Conservation (phyloP, 805 yeast species). For the Starmera pachycereana region DNA sequence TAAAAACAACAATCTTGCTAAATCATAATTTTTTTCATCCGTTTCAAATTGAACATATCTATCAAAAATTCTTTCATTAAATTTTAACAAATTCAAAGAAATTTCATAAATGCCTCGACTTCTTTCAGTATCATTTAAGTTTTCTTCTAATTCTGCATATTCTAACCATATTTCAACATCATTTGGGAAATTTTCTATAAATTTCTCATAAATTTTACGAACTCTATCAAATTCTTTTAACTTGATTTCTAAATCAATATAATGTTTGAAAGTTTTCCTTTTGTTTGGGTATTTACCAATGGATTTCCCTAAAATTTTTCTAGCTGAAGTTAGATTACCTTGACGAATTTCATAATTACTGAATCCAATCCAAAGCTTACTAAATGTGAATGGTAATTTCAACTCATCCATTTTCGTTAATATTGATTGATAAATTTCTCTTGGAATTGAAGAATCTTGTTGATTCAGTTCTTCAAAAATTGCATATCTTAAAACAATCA, state of each 20-base stretch:
- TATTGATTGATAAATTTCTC: conserved; percentile 41
- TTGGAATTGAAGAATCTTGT: conserved; percentile 31
- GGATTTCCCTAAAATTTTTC: conserved; percentile 63
- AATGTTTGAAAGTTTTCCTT: conserved; percentile 45
- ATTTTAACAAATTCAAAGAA: conserved; percentile 25
- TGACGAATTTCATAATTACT: conserved; percentile 70
- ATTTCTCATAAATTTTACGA: conserved; percentile 59
- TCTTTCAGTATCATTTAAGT: conserved; percentile 59
- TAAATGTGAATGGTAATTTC: conserved; percentile 45
- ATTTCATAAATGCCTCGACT: conserved; percentile 52
- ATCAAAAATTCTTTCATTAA: conserved; percentile 20
- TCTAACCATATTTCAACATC: conserved; percentile 42
- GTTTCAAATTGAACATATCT: conserved; percentile 48
- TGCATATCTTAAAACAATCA: conserved; percentile 60
- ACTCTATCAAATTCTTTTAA: conserved; percentile 77
- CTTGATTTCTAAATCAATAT: conserved; percentile 56
- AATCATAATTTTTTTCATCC: conserved; percentile 46
- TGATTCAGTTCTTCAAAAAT: conserved; percentile 45
- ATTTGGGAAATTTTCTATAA: conserved; percentile 38
- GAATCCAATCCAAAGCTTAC: conserved; percentile 61
- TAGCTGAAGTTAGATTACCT: conserved; percentile 36
- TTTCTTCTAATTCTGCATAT: conserved; percentile 60
- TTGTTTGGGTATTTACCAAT: conserved; percentile 56
- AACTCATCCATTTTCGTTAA: conserved; percentile 39
- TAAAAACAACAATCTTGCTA: conserved; percentile 43